A percentile compares a stretch with the other conserved stretches of the same genome.
These are phyloP conservation scores for Hymenotorrendiella dingleyae DNA, from an alignment of 2,329 filamentous ascomycete genomes.

Conservation along the genomic window DNA sequence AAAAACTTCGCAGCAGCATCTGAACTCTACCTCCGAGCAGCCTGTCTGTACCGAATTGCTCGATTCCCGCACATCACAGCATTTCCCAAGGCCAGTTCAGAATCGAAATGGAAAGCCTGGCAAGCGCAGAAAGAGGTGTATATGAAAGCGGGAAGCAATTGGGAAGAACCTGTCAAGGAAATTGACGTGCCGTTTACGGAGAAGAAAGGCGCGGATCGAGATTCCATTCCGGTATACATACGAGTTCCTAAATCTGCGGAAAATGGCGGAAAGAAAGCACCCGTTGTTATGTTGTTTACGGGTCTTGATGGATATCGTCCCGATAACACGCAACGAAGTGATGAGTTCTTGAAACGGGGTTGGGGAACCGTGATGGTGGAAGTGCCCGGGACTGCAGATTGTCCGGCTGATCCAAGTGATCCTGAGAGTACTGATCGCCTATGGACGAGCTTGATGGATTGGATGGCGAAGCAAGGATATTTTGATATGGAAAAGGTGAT, in stretches of 20 bases:
- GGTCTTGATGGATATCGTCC: slow-evolving; percentile 58
- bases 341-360: slow-evolving; percentile 57
- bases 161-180: slow-evolving; percentile 55
- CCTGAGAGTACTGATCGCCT: slow-evolving; percentile 54
- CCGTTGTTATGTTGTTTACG: slow-evolving; percentile 51
- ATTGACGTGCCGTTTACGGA: slow-evolving; percentile 55
- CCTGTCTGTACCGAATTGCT: slow-evolving; percentile 66
- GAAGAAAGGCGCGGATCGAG: slow-evolving; percentile 42
- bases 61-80: slow-evolving; percentile 57
- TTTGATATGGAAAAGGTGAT: slow-evolving; percentile 54
- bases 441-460: slow-evolving; percentile 56
- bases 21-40: slow-evolving; percentile 62
- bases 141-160: slow-evolving; percentile 47
- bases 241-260: slow-evolving; percentile 47
- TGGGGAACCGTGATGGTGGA: slow-evolving; percentile 59
- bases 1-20: slow-evolving; percentile 49
- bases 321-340: slow-evolving; percentile 54
- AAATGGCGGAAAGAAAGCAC: slow-evolving; percentile 32
- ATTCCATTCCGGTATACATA: slow-evolving; percentile 57
- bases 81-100: slow-evolving; percentile 35
- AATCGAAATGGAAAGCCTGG: slow-evolving; percentile 57
- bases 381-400: slow-evolving; percentile 63
- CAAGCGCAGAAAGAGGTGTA: slow-evolving; percentile 58
- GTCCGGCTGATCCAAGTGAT: slow-evolving; percentile 56
- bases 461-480: slow-evolving; percentile 44